phyloP scores from a whole-genome alignment of 1,284 basidiomycete species.

The Pholiota adiposa region DNA sequence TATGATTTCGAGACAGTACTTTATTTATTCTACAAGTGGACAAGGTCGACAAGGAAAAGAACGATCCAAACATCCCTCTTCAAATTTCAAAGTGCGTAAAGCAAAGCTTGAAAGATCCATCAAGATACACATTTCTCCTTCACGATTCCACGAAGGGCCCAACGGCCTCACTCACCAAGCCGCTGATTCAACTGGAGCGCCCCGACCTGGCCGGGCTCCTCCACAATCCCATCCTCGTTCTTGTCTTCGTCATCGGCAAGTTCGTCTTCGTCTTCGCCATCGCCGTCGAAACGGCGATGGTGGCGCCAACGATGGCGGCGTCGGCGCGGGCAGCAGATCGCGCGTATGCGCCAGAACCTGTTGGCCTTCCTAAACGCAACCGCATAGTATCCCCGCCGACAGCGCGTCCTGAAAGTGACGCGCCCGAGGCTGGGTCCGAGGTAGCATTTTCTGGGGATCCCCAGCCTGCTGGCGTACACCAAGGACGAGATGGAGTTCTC shows the following conservation, averaged over 20 bases:
- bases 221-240: neutral
- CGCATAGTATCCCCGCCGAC: neutral
- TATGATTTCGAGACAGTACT: too few relatives aligned
- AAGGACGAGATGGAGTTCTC: neutral
- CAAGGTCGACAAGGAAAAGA: too few relatives aligned
- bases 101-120: too few relatives aligned
- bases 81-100: too few relatives aligned
- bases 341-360: neutral
- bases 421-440: neutral
- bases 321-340: neutral
- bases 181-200: neutral
- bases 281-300: neutral
- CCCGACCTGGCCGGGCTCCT: neutral
- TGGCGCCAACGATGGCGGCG: neutral
- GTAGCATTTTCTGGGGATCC: neutral
- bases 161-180: neutral
- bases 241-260: neutral
- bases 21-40: too few relatives aligned
- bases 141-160: too few relatives aligned
- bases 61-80: too few relatives aligned
- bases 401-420: neutral
- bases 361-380: neutral
- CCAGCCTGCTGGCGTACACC: neutral
- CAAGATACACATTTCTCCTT: too few relatives aligned
- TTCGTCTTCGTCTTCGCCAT: neutral